phyloP scores from a whole-genome alignment of 2,329 filamentous ascomycete species.

The Penicillium sp. region DNA sequence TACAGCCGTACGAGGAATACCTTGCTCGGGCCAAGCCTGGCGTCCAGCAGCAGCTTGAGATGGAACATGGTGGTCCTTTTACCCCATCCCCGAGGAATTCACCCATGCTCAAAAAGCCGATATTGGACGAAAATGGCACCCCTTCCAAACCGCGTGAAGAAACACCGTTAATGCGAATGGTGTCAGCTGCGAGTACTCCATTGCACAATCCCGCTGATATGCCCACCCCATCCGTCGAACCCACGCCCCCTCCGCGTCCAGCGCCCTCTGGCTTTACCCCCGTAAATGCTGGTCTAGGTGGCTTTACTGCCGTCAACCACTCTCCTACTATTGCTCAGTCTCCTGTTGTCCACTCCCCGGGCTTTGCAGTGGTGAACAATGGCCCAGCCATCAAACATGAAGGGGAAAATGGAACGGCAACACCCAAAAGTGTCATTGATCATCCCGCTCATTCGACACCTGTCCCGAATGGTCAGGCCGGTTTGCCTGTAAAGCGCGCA shows the following conservation, averaged over 20 bases:
- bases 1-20: slow-evolving; percentile 96
- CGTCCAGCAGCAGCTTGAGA: slow-evolving; percentile 92
- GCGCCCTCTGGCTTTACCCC: slow-evolving; percentile 63
- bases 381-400: slow-evolving; percentile 50
- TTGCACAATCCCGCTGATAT: slow-evolving; percentile 34
- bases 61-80: slow-evolving; percentile 87
- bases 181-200: slow-evolving; percentile 57
- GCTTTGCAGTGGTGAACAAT: slow-evolving; percentile 45
- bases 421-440: slow-evolving; percentile 64
- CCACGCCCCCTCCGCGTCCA: slow-evolving; percentile 38
- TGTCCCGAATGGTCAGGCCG: slow-evolving; percentile 51
- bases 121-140: slow-evolving; percentile 42
- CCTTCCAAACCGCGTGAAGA: slow-evolving; percentile 56
- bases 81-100: slow-evolving; percentile 75
- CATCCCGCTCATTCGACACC: slow-evolving; percentile 60
- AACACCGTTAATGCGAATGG: slow-evolving; percentile 65
- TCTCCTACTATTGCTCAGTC: slow-evolving; percentile 25
- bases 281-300: slow-evolving; percentile 61
- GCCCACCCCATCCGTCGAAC: slow-evolving; percentile 36
- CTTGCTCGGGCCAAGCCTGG: slow-evolving; percentile 86
- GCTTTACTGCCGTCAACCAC: slow-evolving; percentile 62
- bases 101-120: slow-evolving; percentile 61
- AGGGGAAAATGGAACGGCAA: slow-evolving; percentile 58
- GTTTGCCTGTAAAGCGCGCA: slow-evolving; percentile 72
- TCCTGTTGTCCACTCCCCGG: slow-evolving; percentile 52